Conservation (phyloP, 2,329 filamentous ascomycete species). For the Ophiostoma sp. region DNA sequence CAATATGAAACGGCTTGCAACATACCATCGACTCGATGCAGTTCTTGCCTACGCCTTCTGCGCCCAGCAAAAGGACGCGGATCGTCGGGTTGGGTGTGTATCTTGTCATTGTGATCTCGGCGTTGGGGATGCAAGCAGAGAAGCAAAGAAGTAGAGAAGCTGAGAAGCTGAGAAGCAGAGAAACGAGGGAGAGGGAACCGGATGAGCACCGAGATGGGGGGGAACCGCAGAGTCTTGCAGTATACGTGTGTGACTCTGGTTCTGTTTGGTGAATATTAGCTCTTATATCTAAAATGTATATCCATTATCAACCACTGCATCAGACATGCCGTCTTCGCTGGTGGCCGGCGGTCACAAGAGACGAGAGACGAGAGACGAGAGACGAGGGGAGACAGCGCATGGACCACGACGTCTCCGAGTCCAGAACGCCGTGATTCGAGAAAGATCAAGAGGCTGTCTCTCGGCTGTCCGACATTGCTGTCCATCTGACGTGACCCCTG, state of each 20-base stretch:
- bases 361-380: neutral
- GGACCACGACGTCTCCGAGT: neutral
- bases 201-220: no score
- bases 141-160: no score
- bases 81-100: slow-evolving; percentile 27
- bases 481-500: slow-evolving; percentile 1
- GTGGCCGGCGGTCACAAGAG: neutral
- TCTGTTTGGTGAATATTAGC: no score
- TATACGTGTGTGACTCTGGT: no score
- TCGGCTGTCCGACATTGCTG: neutral
- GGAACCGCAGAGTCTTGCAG: no score
- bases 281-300: no score
- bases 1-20: neutral
- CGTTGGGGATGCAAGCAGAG: no score
- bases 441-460: neutral
- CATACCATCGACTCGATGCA: slow-evolving; percentile 32
- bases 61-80: slow-evolving; percentile 31
- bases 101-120: slow-evolving; percentile 22
- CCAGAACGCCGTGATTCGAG: neutral
- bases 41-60: slow-evolving; percentile 31
- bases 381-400: neutral
- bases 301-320: neutral
- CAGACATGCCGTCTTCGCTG: neutral
- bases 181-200: neutral
- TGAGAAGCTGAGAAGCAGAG: no score